These are phyloP conservation scores for Pichia sp. DNA, from an alignment of 1,139 yeast genomes.

Conservation along the genomic window DNA sequence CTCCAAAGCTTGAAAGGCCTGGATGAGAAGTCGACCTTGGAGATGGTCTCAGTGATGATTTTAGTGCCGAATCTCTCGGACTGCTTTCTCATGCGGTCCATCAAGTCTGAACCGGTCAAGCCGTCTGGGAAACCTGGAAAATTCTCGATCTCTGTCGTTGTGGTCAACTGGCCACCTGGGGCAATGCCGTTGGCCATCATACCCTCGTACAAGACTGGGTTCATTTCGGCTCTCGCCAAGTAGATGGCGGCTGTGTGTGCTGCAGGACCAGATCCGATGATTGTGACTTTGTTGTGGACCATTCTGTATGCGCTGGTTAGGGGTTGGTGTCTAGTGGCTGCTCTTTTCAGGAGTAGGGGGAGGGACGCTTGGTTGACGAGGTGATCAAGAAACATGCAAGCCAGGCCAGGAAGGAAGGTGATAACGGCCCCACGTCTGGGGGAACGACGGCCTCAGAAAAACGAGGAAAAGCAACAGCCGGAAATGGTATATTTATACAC, in stretches of 20 bases:
- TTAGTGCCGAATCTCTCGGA: conserved; percentile 85
- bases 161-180: conserved; percentile 97
- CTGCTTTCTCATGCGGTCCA: conserved; percentile 93
- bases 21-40: conserved; percentile 80
- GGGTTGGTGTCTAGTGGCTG: not conserved
- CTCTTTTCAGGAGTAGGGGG: not conserved
- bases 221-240: conserved; percentile 91
- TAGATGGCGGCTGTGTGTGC: conserved; percentile 99
- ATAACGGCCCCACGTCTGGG: not conserved
- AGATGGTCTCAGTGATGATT: conserved; percentile 87
- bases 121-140: conserved; percentile 98
- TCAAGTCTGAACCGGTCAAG: conserved; percentile 78
- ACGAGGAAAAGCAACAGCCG: not conserved
- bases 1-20: conserved; percentile 97
- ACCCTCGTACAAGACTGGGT: conserved; percentile 92
- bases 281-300: conserved; percentile 86
- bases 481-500: not conserved
- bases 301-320: conserved; percentile 36
- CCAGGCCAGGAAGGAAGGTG: not conserved
- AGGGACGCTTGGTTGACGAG: not conserved
- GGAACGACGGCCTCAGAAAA: not conserved
- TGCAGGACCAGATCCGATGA: conserved; percentile 98
- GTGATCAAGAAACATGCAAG: not conserved
- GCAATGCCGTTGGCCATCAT: conserved; percentile 97
- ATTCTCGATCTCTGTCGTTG: conserved; percentile 95